These are phyloP conservation scores for Zasmidium citrigriseum DNA, from an alignment of 2,329 filamentous ascomycete genomes.

Conservation along the genomic window DNA sequence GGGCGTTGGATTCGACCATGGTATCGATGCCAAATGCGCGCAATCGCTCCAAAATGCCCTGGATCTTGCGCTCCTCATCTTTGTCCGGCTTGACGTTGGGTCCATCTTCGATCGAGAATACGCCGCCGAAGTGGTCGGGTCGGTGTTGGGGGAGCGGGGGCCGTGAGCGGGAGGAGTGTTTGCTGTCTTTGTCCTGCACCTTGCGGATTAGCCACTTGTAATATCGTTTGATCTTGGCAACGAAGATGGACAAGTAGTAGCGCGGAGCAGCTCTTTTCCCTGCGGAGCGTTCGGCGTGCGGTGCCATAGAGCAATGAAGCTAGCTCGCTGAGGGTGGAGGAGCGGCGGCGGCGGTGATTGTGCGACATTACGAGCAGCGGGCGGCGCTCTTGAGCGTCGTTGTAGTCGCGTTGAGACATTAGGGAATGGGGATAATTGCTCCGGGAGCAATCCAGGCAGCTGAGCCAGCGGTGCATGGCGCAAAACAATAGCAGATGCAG, in stretches of 20 bases:
- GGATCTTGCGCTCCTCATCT: constrained; percentile 59
- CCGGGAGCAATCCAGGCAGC: not conserved
- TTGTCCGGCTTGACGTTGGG: constrained; percentile 55
- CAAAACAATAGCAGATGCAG: not conserved
- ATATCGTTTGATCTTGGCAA: not conserved
- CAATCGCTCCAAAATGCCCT: constrained; percentile 55
- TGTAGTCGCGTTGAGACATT: not conserved
- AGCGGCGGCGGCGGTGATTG: not conserved
- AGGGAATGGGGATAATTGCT: not conserved
- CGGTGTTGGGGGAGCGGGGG: constrained; percentile 33
- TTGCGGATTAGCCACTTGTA: constrained; percentile 12
- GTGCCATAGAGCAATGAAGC: not conserved
- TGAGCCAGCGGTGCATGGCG: not conserved
- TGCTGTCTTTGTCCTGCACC: constrained; percentile 14
- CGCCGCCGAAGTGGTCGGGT: constrained; percentile 61
- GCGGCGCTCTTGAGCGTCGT: not conserved
- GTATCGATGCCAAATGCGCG: constrained; percentile 55
- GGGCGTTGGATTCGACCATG: constrained; percentile 63
- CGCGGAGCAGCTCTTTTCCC: constrained; percentile 3
- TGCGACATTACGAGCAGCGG: not conserved
- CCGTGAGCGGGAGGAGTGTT: constrained; percentile 2
- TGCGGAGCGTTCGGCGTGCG: not conserved
- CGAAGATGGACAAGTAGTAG: constrained; percentile 1
- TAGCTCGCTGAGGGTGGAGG: not conserved
- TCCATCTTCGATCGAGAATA: constrained; percentile 63